Conservation (phyloP, 1,139 yeast species). For the Arxiozyma slooffiae region DNA sequence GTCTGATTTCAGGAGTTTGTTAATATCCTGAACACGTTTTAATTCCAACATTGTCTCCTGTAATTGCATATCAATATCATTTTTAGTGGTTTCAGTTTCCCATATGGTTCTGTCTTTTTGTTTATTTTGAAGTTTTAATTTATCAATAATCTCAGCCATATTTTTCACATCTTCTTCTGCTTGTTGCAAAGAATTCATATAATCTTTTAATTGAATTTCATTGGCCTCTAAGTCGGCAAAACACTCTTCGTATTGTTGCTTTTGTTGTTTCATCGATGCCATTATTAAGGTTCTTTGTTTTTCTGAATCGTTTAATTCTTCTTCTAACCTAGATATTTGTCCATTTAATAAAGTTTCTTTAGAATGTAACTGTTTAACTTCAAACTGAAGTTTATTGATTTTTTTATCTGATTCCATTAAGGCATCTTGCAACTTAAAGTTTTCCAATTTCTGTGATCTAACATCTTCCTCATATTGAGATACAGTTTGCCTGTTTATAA, state of each 20-base stretch:
- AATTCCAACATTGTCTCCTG: constrained; percentile 53
- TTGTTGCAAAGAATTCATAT: constrained; percentile 42
- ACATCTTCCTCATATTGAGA: constrained; percentile 40
- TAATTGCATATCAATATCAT: constrained; percentile 45
- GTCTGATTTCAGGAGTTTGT: constrained; percentile 40
- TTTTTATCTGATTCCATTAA: constrained; percentile 21
- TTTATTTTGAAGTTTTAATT: constrained; percentile 45
- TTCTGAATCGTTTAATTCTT: constrained; percentile 23
- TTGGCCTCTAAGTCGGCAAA: constrained; percentile 67
- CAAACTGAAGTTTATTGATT: constrained; percentile 18
- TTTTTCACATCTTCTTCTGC: constrained; percentile 52
- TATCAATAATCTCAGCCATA: constrained; percentile 49
- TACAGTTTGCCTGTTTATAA: constrained; percentile 25
- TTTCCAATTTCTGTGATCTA: constrained; percentile 28
- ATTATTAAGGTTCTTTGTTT: constrained; percentile 24
- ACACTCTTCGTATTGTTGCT: constrained; percentile 66
- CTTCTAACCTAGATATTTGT: constrained; percentile 22
- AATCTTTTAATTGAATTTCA: constrained; percentile 54
- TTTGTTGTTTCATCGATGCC: constrained; percentile 47
- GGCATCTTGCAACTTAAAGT: constrained; percentile 40
- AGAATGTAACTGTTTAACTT: constrained; percentile 18
- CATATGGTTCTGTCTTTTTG: constrained; percentile 50
- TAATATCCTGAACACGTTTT: constrained; percentile 41
- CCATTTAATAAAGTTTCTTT: constrained; percentile 25
- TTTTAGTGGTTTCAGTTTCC: constrained; percentile 48